A percentile compares a stretch with the other conserved stretches of the same genome.
These are phyloP conservation scores for Amanita exitialis DNA, from an alignment of 768 basidiomycete genomes.

Conservation along the genomic window DNA sequence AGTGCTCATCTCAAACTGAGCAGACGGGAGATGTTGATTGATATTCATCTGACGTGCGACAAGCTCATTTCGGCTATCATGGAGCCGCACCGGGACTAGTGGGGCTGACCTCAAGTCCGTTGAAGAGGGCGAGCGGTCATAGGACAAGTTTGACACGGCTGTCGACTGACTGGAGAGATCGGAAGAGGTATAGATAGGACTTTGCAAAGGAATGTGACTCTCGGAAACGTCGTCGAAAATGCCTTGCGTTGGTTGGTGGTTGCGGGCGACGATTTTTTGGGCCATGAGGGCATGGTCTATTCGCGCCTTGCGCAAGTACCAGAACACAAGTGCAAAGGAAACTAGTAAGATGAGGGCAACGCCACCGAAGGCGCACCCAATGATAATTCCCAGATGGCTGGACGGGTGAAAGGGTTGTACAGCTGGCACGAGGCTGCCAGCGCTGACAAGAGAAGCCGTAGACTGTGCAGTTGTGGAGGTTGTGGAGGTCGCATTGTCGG, in stretches of 20 bases:
- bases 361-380: no score
- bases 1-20: neutral
- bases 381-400: conserved; percentile 11
- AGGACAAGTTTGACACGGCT: no score
- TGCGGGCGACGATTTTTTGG: neutral
- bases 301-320: neutral
- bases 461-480: no score
- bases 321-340: neutral
- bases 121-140: neutral
- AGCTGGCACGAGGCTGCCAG: no score
- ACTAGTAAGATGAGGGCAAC: conserved; percentile 10
- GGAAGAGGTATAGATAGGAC: neutral
- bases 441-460: no score
- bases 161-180: neutral
- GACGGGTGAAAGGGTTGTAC: no score
- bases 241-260: neutral
- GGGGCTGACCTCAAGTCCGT: no score
- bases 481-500: no score
- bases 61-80: neutral
- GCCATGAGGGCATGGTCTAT: neutral
- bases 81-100: neutral
- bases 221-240: neutral
- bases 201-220: neutral
- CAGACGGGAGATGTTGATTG: neutral
- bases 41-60: conserved; percentile 1